Evolutionary conservation across 2,329 filamentous ascomycete genomes (phyloP), one percentile per base, ranked within the genome.

Genomic region (Aspergillus ochraceoroseus): DNA sequence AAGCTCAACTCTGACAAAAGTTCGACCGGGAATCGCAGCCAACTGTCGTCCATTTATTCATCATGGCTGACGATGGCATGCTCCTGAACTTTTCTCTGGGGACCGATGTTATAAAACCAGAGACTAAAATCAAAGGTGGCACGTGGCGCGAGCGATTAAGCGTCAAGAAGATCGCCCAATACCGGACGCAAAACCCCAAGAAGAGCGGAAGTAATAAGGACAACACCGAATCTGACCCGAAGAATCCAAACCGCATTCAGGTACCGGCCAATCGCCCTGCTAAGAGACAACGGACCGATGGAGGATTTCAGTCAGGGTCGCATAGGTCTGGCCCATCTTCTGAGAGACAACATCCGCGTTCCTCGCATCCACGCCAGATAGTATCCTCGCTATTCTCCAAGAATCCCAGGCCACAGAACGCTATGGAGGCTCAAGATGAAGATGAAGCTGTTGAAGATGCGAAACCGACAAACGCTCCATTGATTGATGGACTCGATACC

Each of bases 21-120:
- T 4, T n/a, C 30, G 28, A 37, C 18, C 11, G 22, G 23, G 39
- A 29, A 31, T 32, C 28, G 33, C 25, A 22, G n/a, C 13, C 15
- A 35, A 14, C 17, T 7, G 8, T 23, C 20, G 20, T 22, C 32
- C 25, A 6, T 8, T 26, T 12, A 13, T 25, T 19, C 13, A 52
- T 37, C 27, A 95, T 96, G 89, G 86, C 86, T 36, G 89, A 96
- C 71, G 86, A 94, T 80, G 88, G 88, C 53, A 85, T 98, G 79
- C 77, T 95, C 42, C 73, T 96, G 61, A 96, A 96, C 57, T 95
- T 96, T 62, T 82, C 87, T 55, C 71, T 95, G 42, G 76, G 79
- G 18, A 80, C 86, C 49, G 76, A 71, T 46, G 76, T 83, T 8
- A 62, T 86, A 38, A 75, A 81, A 45, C 72, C 76, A 4, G 73